A percentile compares a stretch with the other conserved stretches of the same genome.
These are phyloP conservation scores for Ricinus communis DNA, from an alignment of 345 rosid genomes.

Conservation along the genomic window DNA sequence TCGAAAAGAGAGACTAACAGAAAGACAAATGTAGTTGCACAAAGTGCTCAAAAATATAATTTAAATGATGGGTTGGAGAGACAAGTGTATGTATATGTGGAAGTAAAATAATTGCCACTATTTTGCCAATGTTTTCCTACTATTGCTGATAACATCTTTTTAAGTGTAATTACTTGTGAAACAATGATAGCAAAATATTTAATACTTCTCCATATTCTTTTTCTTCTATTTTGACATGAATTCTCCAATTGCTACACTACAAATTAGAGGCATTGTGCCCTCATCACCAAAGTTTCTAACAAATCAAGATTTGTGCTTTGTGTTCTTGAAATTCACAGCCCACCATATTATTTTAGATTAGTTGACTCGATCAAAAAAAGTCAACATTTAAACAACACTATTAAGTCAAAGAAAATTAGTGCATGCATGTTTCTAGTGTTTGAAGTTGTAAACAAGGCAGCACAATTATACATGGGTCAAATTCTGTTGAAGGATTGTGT, in stretches of 20 bases:
- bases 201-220: too few species aligned
- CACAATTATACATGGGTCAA: slow-evolving; percentile 22
- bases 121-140: background rate
- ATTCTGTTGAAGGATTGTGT: slow-evolving; percentile 22
- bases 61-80: slow-evolving; percentile 1
- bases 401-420: slow-evolving; percentile 10
- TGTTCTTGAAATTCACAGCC: background rate
- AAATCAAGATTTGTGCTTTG: slow-evolving; percentile 3
- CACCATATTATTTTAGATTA: background rate
- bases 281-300: background rate
- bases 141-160: background rate
- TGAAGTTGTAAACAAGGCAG: background rate
- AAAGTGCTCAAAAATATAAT: background rate
- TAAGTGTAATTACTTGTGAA: too few species aligned
- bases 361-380: slow-evolving; percentile 20
- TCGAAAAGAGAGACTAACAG: slow-evolving; percentile 28
- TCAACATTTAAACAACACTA: background rate
- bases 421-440: background rate
- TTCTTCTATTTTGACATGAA: too few species aligned
- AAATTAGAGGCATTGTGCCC: background rate
- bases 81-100: background rate
- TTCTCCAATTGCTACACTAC: background rate
- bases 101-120: background rate
- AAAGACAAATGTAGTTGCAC: slow-evolving; percentile 20
- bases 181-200: too few species aligned